phyloP scores from a whole-genome alignment of 176 grass and related monocot genomes.

The Pontederia crassipes region DNA sequence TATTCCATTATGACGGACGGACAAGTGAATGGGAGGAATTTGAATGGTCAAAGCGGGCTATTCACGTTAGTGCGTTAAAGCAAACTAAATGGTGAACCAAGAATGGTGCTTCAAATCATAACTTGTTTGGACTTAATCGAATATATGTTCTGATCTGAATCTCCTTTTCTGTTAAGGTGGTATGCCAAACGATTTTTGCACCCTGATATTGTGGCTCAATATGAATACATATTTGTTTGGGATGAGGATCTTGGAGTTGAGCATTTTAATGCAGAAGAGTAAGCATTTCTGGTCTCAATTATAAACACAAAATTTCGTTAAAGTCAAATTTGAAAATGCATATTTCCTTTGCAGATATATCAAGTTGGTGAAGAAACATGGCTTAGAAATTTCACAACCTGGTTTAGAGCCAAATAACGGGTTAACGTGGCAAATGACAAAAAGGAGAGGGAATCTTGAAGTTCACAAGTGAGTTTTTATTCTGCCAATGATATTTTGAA shows the following conservation, averaged over 20 bases:
- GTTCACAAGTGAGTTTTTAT: slow-evolving; percentile 67
- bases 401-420: slow-evolving; percentile 69
- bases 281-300: slow-evolving; percentile 19
- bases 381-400: slow-evolving; percentile 84
- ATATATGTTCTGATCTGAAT: slow-evolving; percentile 12
- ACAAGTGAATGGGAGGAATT: slow-evolving; percentile 75
- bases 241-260: slow-evolving; percentile 91
- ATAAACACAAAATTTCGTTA: background rate
- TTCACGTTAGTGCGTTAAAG: slow-evolving; percentile 54
- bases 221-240: slow-evolving; percentile 90
- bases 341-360: slow-evolving; percentile 38
- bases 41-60: slow-evolving; percentile 68
- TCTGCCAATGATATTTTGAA: no score
- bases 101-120: slow-evolving; percentile 8
- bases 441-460: slow-evolving; percentile 74
- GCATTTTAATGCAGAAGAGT: slow-evolving; percentile 87
- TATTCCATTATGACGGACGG: slow-evolving; percentile 83
- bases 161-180: slow-evolving; percentile 45
- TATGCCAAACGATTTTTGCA: slow-evolving; percentile 93
- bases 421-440: slow-evolving; percentile 92
- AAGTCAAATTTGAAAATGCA: slow-evolving; percentile 3
- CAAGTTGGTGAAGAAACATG: slow-evolving; percentile 83
- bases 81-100: slow-evolving; percentile 60
- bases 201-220: slow-evolving; percentile 81
- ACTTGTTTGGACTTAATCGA: slow-evolving; percentile 2